A percentile compares a stretch with the other conserved stretches of the same genome.
These are phyloP conservation scores for Colletotrichum tabaci DNA, from an alignment of 2,329 filamentous ascomycete species.

Conservation along the genomic window DNA sequence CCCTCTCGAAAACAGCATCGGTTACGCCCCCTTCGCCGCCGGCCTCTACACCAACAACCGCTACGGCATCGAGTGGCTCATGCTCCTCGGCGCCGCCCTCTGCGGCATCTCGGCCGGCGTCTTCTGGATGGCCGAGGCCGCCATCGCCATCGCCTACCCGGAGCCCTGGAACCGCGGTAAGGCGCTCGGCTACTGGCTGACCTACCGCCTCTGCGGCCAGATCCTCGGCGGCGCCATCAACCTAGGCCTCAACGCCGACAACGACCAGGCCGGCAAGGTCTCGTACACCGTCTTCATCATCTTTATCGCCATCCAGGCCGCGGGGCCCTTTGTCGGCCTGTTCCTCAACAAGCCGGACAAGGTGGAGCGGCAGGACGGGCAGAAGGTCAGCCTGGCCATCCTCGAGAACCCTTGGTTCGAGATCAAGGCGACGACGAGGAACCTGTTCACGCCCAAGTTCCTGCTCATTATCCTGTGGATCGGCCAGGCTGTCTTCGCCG, in stretches of 20 bases:
- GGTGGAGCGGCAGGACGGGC: slow-evolving; percentile 77
- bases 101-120: slow-evolving; percentile 80
- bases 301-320: slow-evolving; percentile 79
- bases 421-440: slow-evolving; percentile 69
- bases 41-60: slow-evolving; percentile 81
- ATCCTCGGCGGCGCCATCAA: slow-evolving; percentile 82
- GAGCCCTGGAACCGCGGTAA: slow-evolving; percentile 78
- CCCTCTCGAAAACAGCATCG: slow-evolving; percentile 58
- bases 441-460: slow-evolving; percentile 74
- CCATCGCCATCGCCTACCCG: slow-evolving; percentile 80
- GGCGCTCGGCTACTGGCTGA: slow-evolving; percentile 79
- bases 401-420: slow-evolving; percentile 70
- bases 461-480: slow-evolving; percentile 78
- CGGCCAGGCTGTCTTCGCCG: slow-evolving; percentile 78
- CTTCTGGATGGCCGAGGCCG: slow-evolving; percentile 83
- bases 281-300: slow-evolving; percentile 78
- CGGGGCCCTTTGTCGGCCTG: slow-evolving; percentile 75
- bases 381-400: slow-evolving; percentile 72
- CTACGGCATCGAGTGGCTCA: slow-evolving; percentile 78
- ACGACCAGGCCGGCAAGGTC: slow-evolving; percentile 73
- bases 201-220: slow-evolving; percentile 72
- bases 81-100: slow-evolving; percentile 76
- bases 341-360: slow-evolving; percentile 73
- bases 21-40: slow-evolving; percentile 80
- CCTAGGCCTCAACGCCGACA: slow-evolving; percentile 73